phyloP scores from a whole-genome alignment of 495 filamentous ascomycete genomes.

The Podospora pseudopauciseta region DNA sequence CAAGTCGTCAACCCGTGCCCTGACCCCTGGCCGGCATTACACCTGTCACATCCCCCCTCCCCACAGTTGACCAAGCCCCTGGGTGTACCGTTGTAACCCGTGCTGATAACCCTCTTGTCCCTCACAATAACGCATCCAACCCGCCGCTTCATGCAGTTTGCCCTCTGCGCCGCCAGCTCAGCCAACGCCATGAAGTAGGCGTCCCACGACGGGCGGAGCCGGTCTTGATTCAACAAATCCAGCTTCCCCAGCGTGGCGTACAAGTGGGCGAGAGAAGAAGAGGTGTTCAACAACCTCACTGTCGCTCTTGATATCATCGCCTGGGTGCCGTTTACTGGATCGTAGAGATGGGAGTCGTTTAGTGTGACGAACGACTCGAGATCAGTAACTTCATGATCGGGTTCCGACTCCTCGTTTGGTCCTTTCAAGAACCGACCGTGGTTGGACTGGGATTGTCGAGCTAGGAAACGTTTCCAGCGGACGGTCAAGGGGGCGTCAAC shows the following conservation, averaged over 20 bases:
- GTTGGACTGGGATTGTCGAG: conserved; percentile 15
- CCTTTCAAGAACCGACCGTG: not conserved
- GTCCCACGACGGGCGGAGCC: conserved; percentile 92
- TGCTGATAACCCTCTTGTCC: conserved; percentile 82
- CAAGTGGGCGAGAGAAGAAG: conserved; percentile 64
- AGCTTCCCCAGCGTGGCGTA: conserved; percentile 63
- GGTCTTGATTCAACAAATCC: conserved; percentile 70
- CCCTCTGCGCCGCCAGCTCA: conserved; percentile 82
- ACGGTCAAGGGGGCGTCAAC: conserved; percentile 83
- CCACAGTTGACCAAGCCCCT: conserved; percentile 83
- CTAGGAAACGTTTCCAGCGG: conserved; percentile 69
- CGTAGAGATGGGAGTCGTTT: conserved; percentile 76
- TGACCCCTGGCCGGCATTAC: conserved; percentile 65
- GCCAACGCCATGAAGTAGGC: conserved; percentile 96
- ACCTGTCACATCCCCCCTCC: conserved; percentile 86
- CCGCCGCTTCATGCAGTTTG: conserved; percentile 96
- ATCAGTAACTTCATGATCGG: conserved; percentile 56
- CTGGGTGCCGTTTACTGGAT: conserved; percentile 59
- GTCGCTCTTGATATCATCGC: conserved; percentile 74
- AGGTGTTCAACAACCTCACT: conserved; percentile 79
- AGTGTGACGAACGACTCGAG: conserved; percentile 74
- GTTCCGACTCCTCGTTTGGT: not conserved
- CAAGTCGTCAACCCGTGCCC: conserved; percentile 79
- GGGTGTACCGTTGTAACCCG: conserved; percentile 97
- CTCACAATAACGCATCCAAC: conserved; percentile 95